These are phyloP conservation scores for Amylostereum chailletii DNA, from an alignment of 1,284 basidiomycete species.

Conservation along the genomic window DNA sequence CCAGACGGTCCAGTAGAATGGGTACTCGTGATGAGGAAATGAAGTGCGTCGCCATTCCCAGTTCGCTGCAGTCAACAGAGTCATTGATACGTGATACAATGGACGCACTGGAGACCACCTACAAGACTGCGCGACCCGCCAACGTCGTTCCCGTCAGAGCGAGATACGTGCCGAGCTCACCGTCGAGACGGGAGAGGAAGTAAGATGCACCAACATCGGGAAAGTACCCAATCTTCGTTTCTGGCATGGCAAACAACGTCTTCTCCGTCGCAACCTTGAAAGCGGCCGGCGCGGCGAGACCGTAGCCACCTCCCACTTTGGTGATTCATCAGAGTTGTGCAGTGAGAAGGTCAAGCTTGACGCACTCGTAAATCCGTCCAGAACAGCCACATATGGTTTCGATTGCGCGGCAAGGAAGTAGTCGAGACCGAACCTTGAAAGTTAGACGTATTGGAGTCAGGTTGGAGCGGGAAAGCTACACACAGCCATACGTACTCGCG, in stretches of 20 bases:
- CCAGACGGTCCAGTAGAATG: conserved; percentile 53
- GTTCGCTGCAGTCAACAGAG: conserved; percentile 45
- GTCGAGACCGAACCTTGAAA: conserved; percentile 77
- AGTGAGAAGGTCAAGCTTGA: conserved; percentile 12
- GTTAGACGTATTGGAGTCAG: conserved; percentile 5
- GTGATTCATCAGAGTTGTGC: conserved; percentile 7
- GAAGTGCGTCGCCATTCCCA: conserved; percentile 88
- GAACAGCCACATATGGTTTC: conserved; percentile 85
- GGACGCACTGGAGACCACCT: conserved; percentile 23
- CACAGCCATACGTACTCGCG: conserved; percentile 55
- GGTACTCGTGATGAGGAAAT: conserved; percentile 71
- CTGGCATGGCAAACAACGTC: conserved; percentile 94
- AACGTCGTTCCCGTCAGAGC: conserved; percentile 79
- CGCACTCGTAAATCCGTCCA: conserved; percentile 89
- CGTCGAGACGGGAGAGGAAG: conserved; percentile 87
- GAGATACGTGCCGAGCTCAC: conserved; percentile 87
- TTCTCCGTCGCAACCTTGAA: conserved; percentile 94
- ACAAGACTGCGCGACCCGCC: conserved; percentile 79
- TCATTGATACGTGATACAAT: conserved; percentile 2
- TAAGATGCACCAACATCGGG: conserved; percentile 92
- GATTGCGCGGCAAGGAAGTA: conserved; percentile 72
- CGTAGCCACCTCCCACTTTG: conserved; percentile 93
- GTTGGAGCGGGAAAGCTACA: conserved; percentile 7
- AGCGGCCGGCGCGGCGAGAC: conserved; percentile 80
- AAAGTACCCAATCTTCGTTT: conserved; percentile 85